Percentiles rank a stretch among this genome's conserved stretches.
These are phyloP conservation scores for Sphenostylis stenocarpa DNA, from an alignment of 306 rosid genomes.

Conservation along the genomic window DNA sequence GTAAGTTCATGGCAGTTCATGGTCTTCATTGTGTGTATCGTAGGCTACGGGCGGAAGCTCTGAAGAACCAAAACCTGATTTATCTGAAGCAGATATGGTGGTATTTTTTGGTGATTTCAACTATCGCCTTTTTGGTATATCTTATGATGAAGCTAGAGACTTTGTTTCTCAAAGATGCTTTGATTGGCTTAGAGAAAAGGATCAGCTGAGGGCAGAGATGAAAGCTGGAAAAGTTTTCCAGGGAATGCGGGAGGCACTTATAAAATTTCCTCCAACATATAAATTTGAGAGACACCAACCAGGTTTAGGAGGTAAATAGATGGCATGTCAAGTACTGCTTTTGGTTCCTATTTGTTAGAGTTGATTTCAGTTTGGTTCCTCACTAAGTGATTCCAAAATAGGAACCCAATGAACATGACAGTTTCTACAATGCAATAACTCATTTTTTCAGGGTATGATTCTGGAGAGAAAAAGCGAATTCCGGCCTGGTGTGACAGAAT, in stretches of 20 bases:
- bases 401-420: constrained; percentile 14
- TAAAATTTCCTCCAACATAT: constrained; percentile 95
- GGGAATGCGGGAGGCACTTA: constrained; percentile 97
- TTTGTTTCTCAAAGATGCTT: constrained; percentile 99
- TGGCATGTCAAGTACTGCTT: constrained; percentile 4
- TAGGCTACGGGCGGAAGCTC: constrained; percentile 64
- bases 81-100: constrained; percentile 94
- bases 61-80: constrained; percentile 86
- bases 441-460: constrained; percentile 73
- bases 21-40: constrained; percentile 27
- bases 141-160: constrained; percentile 98
- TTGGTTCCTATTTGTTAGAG: neutral
- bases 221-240: constrained; percentile 94
- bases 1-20: constrained; percentile 21
- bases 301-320: constrained; percentile 80
- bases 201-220: constrained; percentile 98
- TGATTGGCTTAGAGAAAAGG: constrained; percentile 99
- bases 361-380: constrained; percentile 22
- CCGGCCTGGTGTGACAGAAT: constrained; percentile 99
- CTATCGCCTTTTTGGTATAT: constrained; percentile 93
- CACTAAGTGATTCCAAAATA: neutral
- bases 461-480: constrained; percentile 97
- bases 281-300: constrained; percentile 91
- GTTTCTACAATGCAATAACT: neutral
- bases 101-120: constrained; percentile 95